phyloP scores from a whole-genome alignment of 2,329 filamentous ascomycete species.

The Colletotrichum falcatum region DNA sequence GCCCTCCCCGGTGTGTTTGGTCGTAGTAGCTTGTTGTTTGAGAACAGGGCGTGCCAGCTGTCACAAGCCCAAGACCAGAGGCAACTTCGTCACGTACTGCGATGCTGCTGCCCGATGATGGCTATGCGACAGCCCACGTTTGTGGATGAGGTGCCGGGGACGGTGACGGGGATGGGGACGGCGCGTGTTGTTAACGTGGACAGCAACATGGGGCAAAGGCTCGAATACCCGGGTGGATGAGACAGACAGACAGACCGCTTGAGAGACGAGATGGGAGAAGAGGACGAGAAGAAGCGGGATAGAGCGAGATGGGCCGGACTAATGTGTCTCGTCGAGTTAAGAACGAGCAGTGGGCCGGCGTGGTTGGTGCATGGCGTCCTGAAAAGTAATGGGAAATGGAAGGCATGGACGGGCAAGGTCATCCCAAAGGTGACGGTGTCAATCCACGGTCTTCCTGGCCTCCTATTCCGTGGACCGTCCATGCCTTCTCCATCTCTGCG shows the following conservation, averaged over 20 bases:
- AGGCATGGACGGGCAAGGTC: conserved; percentile 13
- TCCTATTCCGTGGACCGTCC: too few relatives aligned
- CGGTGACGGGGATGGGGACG: background rate
- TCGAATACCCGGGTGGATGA: background rate
- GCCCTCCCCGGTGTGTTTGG: conserved; percentile 15
- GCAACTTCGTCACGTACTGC: background rate
- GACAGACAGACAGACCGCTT: background rate
- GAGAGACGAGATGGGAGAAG: background rate
- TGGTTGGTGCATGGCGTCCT: conserved; percentile 20
- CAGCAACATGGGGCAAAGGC: conserved; percentile 27
- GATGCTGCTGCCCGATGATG: conserved; percentile 15
- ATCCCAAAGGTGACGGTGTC: conserved; percentile 23
- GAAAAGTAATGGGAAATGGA: conserved; percentile 4
- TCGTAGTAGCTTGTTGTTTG: conserved; percentile 9
- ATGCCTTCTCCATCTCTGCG: conserved; percentile 2
- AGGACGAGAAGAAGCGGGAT: background rate
- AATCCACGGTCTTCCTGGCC: conserved; percentile 31
- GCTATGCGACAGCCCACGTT: conserved; percentile 25
- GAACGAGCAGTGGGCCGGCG: conserved; percentile 12
- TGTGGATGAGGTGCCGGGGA: conserved; percentile 5
- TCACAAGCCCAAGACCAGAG: conserved; percentile 10
- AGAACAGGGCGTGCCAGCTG: conserved; percentile 9
- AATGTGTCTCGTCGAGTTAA: conserved; percentile 26
- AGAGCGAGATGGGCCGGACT: conserved; percentile 10
- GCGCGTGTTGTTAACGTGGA: conserved; percentile 11